These are phyloP conservation scores for Cryoendolithus antarcticus DNA, from an alignment of 2,329 filamentous ascomycete species.

Conservation along the genomic window DNA sequence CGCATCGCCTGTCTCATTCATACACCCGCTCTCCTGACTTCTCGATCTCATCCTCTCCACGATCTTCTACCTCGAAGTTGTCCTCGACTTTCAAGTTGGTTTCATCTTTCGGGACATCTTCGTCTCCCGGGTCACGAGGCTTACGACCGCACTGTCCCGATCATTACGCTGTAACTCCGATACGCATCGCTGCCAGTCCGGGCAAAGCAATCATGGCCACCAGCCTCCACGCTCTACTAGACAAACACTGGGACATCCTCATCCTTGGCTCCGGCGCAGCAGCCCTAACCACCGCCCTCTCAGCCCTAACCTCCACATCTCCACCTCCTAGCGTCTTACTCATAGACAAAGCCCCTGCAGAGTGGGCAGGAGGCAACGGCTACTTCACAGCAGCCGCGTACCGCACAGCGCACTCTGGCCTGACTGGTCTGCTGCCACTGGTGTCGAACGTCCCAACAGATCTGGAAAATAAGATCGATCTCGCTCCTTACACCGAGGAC, in stretches of 20 bases:
- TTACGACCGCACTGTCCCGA: too few species aligned
- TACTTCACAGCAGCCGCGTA: constrained; percentile 56
- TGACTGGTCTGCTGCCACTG: constrained; percentile 45
- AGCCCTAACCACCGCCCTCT: constrained; percentile 48
- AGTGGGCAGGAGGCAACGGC: constrained; percentile 51
- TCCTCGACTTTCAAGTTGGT: too few species aligned
- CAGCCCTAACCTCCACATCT: constrained; percentile 30
- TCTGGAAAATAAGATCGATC: constrained; percentile 40
- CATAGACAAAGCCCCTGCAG: constrained; percentile 47
- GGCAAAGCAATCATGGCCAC: too few species aligned
- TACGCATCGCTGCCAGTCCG: too few species aligned
- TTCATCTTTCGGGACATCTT: too few species aligned
- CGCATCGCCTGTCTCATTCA: too few species aligned
- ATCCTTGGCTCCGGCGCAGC: constrained; percentile 54
- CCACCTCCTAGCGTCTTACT: constrained; percentile 32
- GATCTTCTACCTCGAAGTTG: too few species aligned
- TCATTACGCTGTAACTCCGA: too few species aligned
- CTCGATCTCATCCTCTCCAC: too few species aligned
- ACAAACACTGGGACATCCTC: constrained; percentile 28
- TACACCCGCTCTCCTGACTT: too few species aligned
- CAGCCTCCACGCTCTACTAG: too few species aligned
- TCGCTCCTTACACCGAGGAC: constrained; percentile 42
- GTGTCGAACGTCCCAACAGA: constrained; percentile 46
- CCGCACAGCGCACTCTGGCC: constrained; percentile 44
- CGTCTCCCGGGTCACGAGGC: too few species aligned